These are phyloP conservation scores for Chlorophyllum brunneum DNA, from an alignment of 768 basidiomycete genomes.

Conservation along the genomic window DNA sequence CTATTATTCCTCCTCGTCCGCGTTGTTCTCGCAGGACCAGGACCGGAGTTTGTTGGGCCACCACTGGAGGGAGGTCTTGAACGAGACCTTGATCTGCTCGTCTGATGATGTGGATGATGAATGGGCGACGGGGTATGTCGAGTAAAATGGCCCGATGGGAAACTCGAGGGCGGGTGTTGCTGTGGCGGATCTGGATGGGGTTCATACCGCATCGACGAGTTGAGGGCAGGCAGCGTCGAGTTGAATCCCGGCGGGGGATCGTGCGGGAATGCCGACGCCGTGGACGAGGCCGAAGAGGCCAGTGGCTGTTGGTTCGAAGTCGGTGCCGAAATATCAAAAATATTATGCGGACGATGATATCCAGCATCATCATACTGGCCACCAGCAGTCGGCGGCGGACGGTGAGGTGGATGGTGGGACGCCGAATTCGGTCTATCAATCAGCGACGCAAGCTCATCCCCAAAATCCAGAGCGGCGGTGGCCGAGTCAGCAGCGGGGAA, in stretches of 20 bases:
- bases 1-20: constrained; percentile 57
- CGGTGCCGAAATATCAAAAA: constrained; percentile 60
- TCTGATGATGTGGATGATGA: constrained; percentile 18
- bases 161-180: constrained; percentile 14
- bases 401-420: constrained; percentile 16
- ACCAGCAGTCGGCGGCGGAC: constrained; percentile 4
- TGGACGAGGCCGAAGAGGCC: constrained; percentile 10
- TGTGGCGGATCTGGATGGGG: constrained; percentile 38
- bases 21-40: constrained; percentile 53
- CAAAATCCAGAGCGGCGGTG: constrained; percentile 63
- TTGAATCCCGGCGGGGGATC: constrained; percentile 37
- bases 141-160: constrained; percentile 15
- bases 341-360: constrained; percentile 39
- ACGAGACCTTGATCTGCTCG: constrained; percentile 16
- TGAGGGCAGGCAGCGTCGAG: constrained; percentile 47
- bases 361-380: constrained; percentile 5
- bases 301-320: constrained; percentile 18
- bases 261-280: constrained; percentile 19
- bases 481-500: constrained; percentile 31
- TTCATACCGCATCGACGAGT: constrained; percentile 48
- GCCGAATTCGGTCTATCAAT: constrained; percentile 28
- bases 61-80: constrained; percentile 15
- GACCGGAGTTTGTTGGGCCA: constrained; percentile 16
- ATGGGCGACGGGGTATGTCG: constrained; percentile 33
- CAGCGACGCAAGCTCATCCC: constrained; percentile 64